Percentiles rank a stretch among this genome's conserved stretches.
Evolutionary conservation across 352 stramenopile species (phyloP).

Genomic region (Globisporangium ultimum): DNA sequence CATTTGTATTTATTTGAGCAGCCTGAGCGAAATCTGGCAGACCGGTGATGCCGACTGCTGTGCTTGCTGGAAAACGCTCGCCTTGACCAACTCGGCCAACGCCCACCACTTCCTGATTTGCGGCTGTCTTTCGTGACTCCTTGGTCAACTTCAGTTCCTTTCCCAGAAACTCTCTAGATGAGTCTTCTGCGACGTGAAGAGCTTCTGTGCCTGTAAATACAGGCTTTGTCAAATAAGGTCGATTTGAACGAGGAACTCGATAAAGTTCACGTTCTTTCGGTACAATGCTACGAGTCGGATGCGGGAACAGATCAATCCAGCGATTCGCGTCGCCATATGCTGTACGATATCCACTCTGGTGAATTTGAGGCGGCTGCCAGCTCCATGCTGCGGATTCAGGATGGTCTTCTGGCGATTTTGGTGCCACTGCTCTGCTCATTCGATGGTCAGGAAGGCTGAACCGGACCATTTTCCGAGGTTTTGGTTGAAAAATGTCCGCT

Average conservation of each 20-base stretch:
- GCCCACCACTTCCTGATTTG: no score
- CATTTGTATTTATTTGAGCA: no score
- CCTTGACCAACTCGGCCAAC: no score
- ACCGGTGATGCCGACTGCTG: no score
- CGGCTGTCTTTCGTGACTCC: not conserved
- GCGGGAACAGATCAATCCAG: conserved; percentile 5
- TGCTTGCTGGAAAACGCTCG: no score
- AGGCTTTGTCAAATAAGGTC: conserved; percentile 17
- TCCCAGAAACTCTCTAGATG: conserved; percentile 30
- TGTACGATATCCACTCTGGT: not conserved
- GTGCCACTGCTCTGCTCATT: no score
- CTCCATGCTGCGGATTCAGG: not conserved
- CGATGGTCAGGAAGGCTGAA: no score
- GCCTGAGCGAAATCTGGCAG: no score
- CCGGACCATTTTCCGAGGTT: no score
- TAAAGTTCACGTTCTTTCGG: conserved; percentile 7
- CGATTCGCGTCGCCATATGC: conserved; percentile 9
- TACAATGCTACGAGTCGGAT: not conserved
- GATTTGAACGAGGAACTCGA: conserved; percentile 2
- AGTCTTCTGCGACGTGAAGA: conserved; percentile 31
- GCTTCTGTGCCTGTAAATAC: conserved; percentile 32
- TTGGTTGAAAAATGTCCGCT: no score
- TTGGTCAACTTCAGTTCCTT: not conserved
- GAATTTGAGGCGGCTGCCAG: not conserved
- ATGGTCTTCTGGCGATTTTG: no score